phyloP scores from a whole-genome alignment of 768 basidiomycete species.

The Clathrus columnatus region DNA sequence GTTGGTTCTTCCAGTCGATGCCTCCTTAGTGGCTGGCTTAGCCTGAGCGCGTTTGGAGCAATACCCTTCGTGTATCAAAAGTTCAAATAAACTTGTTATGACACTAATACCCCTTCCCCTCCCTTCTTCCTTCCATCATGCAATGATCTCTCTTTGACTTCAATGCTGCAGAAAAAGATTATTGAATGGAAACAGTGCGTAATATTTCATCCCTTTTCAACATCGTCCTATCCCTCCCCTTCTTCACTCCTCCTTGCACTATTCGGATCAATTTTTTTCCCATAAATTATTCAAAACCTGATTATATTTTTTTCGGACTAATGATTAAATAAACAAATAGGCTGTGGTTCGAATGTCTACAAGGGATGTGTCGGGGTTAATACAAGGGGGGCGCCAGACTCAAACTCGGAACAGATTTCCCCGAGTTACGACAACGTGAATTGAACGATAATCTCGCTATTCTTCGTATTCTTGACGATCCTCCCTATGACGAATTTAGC shows the following conservation, averaged over 20 bases:
- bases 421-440: slow-evolving; percentile 1
- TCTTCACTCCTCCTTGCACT: not conserved
- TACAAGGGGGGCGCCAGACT: not conserved
- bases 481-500: slow-evolving; percentile 7
- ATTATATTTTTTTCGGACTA: not conserved
- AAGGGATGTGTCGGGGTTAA: not conserved
- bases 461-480: slow-evolving; percentile 6
- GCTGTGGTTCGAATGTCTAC: not conserved
- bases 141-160: not conserved
- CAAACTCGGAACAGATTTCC: not conserved
- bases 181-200: not conserved
- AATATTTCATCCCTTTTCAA: not conserved
- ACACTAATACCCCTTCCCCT: too few species aligned
- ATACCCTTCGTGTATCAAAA: not conserved
- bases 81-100: not conserved
- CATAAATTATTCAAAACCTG: too few species aligned
- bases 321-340: too few species aligned
- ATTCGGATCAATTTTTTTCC: not conserved
- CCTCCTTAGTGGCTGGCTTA: not conserved
- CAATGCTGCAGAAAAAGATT: not conserved
- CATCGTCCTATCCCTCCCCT: not conserved
- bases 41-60: not conserved
- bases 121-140: not conserved
- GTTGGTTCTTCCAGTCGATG: too few species aligned
- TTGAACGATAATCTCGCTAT: slow-evolving; percentile 8